phyloP scores from a whole-genome alignment of 2,329 filamentous ascomycete species.

The Gnomoniopsis smithogilvyi region DNA sequence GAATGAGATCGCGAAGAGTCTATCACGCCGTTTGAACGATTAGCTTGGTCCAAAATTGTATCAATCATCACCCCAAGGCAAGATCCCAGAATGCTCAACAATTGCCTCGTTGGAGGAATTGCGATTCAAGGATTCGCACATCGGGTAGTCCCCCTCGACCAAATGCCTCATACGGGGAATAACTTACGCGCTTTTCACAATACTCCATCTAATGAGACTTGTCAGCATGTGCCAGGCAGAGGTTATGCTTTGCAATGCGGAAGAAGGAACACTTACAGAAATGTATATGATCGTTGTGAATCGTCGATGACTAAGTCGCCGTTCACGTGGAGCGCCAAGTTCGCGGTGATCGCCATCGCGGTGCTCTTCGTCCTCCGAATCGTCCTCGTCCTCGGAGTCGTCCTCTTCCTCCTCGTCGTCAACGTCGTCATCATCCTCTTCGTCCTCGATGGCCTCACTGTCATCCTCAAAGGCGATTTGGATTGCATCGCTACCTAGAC shows the following conservation, averaged over 20 bases:
- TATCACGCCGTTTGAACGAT: constrained; percentile 23
- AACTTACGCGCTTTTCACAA: constrained; percentile 77
- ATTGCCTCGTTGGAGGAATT: no score
- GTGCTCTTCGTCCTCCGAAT: constrained; percentile 29
- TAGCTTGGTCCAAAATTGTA: constrained; percentile 7
- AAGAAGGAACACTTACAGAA: constrained; percentile 39
- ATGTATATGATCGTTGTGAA: constrained; percentile 83
- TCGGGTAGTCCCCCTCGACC: no score
- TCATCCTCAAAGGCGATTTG: constrained; percentile 70
- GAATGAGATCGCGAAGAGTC: constrained; percentile 86
- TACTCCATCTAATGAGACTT: constrained; percentile 70
- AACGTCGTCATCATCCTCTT: constrained; percentile 43
- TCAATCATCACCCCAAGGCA: not conserved
- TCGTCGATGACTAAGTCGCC: constrained; percentile 42
- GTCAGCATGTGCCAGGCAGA: no score
- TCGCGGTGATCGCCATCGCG: not conserved
- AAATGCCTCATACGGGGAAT: no score
- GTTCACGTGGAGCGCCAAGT: constrained; percentile 18
- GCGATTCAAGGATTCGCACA: no score
- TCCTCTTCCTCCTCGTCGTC: constrained; percentile 34
- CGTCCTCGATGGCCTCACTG: constrained; percentile 37
- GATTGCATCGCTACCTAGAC: constrained; percentile 53
- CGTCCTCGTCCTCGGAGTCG: constrained; percentile 35
- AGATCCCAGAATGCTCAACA: not conserved
- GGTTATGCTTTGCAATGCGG: no score